These are phyloP conservation scores for Podospora fimiseda DNA, from an alignment of 495 filamentous ascomycete genomes.

Conservation along the genomic window DNA sequence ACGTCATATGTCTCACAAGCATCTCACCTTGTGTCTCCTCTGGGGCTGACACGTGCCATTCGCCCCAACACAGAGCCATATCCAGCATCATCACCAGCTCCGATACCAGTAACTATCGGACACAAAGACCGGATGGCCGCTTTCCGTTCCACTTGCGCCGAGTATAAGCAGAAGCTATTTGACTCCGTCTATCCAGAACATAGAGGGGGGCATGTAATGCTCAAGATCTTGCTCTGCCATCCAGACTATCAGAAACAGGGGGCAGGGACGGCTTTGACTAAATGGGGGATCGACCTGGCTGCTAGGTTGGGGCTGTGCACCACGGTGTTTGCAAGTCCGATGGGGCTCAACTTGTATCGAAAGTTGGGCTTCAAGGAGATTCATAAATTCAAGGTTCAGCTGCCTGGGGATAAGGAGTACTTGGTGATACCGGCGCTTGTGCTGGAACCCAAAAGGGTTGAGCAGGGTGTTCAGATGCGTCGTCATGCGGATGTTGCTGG, in stretches of 20 bases:
- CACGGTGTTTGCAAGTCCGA: constrained; percentile 26
- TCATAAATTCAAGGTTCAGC: constrained; percentile 20
- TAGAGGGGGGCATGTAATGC: constrained; percentile 24
- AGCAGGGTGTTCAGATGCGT: background rate
- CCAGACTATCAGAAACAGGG: constrained; percentile 44
- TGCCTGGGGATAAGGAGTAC: constrained; percentile 22
- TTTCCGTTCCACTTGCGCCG: constrained; percentile 15
- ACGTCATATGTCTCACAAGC: background rate
- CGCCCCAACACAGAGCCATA: too few relatives aligned
- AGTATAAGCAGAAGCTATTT: constrained; percentile 16
- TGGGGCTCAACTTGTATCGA: constrained; percentile 21
- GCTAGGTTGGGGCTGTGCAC: constrained; percentile 12
- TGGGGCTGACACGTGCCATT: too few relatives aligned
- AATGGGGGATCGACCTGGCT: constrained; percentile 41
- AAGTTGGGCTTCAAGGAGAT: constrained; percentile 26
- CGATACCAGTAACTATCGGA: constrained; percentile 16
- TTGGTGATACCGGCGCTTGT: constrained; percentile 24
- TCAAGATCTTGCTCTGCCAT: constrained; percentile 46
- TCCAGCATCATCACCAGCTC: constrained; percentile 1
- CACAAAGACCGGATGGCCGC: constrained; percentile 18
- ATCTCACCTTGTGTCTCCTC: too few relatives aligned
- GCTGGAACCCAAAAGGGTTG: background rate
- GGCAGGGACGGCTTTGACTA: constrained; percentile 43
- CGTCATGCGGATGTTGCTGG: too few relatives aligned
- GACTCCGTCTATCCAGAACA: constrained; percentile 10